Percentiles rank a stretch among this genome's conserved stretches.
Evolutionary conservation across 2,329 filamentous ascomycete genomes (phyloP).

Genomic region (Curvularia lunata): DNA sequence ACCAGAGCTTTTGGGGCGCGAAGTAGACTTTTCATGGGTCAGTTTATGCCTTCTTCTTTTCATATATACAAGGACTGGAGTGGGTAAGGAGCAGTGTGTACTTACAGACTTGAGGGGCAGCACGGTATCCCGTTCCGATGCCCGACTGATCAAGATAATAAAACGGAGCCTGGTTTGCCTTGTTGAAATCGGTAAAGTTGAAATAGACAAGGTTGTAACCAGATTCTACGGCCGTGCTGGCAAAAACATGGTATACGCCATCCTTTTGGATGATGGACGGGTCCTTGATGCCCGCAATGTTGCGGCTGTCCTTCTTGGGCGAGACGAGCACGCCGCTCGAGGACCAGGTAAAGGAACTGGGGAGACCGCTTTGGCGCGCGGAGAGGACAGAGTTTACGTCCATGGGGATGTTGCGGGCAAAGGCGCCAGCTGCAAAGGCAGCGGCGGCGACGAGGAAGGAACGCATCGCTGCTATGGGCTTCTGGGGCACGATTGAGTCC

Average conservation of each 20-base stretch:
- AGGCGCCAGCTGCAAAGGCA: slow-evolving; percentile 17
- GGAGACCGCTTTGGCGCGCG: slow-evolving; percentile 18
- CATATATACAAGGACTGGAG: background rate
- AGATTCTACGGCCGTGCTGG: slow-evolving; percentile 44
- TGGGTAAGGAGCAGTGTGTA: background rate
- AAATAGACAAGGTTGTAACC: slow-evolving; percentile 53
- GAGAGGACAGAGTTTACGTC: slow-evolving; percentile 1
- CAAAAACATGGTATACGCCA: slow-evolving; percentile 52
- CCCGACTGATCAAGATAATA: slow-evolving; percentile 49
- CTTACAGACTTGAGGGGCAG: slow-evolving; percentile 49
- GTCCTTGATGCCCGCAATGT: slow-evolving; percentile 44
- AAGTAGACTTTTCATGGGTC: slow-evolving; percentile 42
- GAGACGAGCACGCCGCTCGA: slow-evolving; percentile 36
- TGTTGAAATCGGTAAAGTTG: slow-evolving; percentile 48
- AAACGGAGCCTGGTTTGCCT: slow-evolving; percentile 44
- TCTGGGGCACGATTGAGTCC: background rate
- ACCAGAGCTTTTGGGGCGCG: slow-evolving; percentile 52
- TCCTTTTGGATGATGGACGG: slow-evolving; percentile 49
- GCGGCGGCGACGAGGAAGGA: slow-evolving; percentile 11
- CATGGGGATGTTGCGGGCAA: slow-evolving; percentile 14
- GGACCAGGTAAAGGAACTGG: slow-evolving; percentile 41
- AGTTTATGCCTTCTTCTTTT: background rate
- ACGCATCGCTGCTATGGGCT: slow-evolving; percentile 11
- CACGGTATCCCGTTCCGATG: slow-evolving; percentile 51
- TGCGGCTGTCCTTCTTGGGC: slow-evolving; percentile 38